phyloP scores from a whole-genome alignment of 805 yeast species.

The Priceomyces haplophilus region DNA sequence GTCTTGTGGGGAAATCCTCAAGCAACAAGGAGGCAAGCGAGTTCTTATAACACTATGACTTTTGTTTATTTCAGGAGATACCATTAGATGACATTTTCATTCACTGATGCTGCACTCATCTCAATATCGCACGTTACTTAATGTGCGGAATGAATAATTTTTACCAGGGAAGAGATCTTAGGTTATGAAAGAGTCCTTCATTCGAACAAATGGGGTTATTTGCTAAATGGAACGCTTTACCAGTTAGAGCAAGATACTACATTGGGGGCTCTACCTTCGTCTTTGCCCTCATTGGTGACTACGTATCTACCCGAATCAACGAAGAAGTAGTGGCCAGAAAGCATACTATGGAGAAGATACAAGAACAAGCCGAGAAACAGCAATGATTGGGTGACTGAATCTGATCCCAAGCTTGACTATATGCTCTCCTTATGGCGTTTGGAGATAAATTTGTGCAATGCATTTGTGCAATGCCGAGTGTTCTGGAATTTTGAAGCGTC shows the following conservation, averaged over 20 bases:
- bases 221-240: constrained; percentile 40
- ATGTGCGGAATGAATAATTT: not conserved
- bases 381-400: not conserved
- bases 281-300: constrained; percentile 40
- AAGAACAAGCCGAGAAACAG: constrained; percentile 6
- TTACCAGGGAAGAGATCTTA: too few species aligned
- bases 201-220: constrained; percentile 23
- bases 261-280: constrained; percentile 39
- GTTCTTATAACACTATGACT: constrained; percentile 38
- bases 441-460: too few species aligned
- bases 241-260: constrained; percentile 39
- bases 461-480: too few species aligned
- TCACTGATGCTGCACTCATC: not conserved
- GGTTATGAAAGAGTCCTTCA: too few species aligned
- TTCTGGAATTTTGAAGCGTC: too few species aligned
- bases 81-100: not conserved
- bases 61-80: constrained; percentile 12
- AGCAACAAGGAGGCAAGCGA: constrained; percentile 78
- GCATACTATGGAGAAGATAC: constrained; percentile 23
- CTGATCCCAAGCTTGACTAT: not conserved
- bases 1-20: constrained; percentile 56
- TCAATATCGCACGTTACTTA: not conserved
- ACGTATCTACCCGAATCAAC: constrained; percentile 32
- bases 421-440: too few species aligned
- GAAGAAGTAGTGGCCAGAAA: constrained; percentile 36